A percentile compares a stretch with the other conserved stretches of the same genome.
phyloP scores from a whole-genome alignment of 495 filamentous ascomycete species.

The Schizothecium vesticola region DNA sequence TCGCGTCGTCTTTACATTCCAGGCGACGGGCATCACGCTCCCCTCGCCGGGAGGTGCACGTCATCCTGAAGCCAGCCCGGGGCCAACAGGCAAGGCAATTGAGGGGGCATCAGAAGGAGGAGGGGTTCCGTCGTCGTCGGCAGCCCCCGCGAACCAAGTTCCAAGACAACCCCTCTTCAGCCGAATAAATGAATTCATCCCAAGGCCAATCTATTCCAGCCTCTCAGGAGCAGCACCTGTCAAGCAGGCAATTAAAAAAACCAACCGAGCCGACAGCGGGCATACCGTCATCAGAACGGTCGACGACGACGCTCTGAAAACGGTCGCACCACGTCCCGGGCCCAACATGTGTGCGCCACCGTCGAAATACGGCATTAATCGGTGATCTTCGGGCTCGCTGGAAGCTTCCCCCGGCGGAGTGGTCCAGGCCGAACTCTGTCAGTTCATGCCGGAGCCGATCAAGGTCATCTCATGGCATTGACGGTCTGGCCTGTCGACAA shows the following conservation, averaged over 20 bases:
- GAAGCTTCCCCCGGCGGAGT: not conserved
- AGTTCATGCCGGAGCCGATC: not conserved
- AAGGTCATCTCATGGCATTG: not conserved
- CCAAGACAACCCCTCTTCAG: conserved; percentile 10
- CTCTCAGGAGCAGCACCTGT: conserved; percentile 5
- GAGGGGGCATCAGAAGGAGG: not conserved
- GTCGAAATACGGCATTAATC: not conserved
- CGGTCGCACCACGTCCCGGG: not conserved
- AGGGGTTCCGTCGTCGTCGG: not conserved
- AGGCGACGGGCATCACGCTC: too few relatives aligned
- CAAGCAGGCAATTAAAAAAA: not conserved
- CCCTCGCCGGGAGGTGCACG: too few relatives aligned
- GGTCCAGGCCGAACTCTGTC: not conserved
- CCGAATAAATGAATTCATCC: conserved; percentile 13
- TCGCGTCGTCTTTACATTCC: not conserved
- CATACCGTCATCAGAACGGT: not conserved
- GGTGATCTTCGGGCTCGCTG: not conserved
- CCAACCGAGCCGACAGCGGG: not conserved
- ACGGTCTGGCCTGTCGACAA: not conserved
- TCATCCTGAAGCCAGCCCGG: too few relatives aligned
- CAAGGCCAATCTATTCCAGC: conserved; percentile 9
- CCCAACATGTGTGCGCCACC: not conserved
- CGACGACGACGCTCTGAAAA: not conserved
- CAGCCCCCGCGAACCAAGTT: not conserved
- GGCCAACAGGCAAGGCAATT: too few relatives aligned